Evolutionary conservation across 2,329 filamentous ascomycete species (phyloP).

Genomic region (Cytospora piceae): DNA sequence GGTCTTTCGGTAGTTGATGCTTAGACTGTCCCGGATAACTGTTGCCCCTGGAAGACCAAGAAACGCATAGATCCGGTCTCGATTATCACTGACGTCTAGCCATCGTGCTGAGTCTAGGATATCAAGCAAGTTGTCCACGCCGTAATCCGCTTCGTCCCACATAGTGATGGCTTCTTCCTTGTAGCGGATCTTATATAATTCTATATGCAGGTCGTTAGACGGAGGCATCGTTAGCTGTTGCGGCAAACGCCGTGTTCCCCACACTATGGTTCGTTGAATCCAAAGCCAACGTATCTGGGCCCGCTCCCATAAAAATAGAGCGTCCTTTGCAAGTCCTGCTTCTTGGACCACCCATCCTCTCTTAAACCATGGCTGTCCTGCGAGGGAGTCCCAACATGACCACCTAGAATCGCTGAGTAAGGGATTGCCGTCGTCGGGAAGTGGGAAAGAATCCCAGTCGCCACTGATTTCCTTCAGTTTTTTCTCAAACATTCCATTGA

Average conservation of each 20-base stretch:
- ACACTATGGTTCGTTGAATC: neutral
- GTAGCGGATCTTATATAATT: neutral
- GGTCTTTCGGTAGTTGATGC: neutral
- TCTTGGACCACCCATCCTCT: constrained; percentile 17
- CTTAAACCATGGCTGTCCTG: neutral
- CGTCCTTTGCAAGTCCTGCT: neutral
- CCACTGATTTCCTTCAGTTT: neutral
- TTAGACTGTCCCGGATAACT: neutral
- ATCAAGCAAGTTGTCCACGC: neutral
- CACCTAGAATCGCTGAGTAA: neutral
- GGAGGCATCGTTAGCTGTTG: neutral
- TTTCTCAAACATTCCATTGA: neutral
- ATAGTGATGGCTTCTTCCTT: neutral
- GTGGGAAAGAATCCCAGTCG: constrained; percentile 2
- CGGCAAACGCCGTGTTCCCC: neutral
- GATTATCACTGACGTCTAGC: neutral
- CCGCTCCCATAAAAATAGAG: neutral
- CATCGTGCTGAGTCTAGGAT: neutral
- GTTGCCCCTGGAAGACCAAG: neutral
- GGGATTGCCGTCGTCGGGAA: neutral
- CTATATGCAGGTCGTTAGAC: neutral
- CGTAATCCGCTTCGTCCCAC: neutral
- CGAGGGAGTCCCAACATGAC: neutral
- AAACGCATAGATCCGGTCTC: constrained; percentile 5
- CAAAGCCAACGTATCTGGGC: neutral